phyloP scores from a whole-genome alignment of 306 rosid species.

The Luffa acutangula region DNA sequence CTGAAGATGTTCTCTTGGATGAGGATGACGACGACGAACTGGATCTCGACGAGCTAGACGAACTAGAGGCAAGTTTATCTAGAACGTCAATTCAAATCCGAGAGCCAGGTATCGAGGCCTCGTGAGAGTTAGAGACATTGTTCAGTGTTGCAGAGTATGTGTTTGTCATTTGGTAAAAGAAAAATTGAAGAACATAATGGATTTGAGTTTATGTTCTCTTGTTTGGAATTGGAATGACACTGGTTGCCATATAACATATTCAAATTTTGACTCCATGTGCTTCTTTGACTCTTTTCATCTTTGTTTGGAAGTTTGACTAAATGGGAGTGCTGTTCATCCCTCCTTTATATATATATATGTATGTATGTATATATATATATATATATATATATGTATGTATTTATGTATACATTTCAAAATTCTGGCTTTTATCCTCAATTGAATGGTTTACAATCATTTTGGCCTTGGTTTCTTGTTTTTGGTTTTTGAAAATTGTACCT shows the following conservation, averaged over 20 bases:
- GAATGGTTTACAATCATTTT: too few species aligned
- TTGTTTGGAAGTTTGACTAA: neutral
- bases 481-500: too few species aligned
- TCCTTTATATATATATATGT: too few species aligned
- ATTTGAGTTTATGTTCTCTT: constrained; percentile 1
- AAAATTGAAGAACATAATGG: neutral
- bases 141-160: neutral
- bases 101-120: constrained; percentile 14
- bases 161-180: neutral
- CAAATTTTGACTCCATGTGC: constrained; percentile 3
- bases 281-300: neutral
- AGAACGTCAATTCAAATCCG: constrained; percentile 11
- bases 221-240: neutral
- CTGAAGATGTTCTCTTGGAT: constrained; percentile 4
- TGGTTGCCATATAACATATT: constrained; percentile 3
- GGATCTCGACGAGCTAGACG: constrained; percentile 7
- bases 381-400: too few species aligned
- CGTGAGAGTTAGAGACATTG: neutral
- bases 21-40: constrained; percentile 14
- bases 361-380: too few species aligned
- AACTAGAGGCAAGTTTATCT: constrained; percentile 16
- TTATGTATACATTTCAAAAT: too few species aligned
- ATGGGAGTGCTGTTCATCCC: neutral
- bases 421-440: too few species aligned
- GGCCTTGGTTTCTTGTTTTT: too few species aligned